Conservation (phyloP, 306 rosid species). For the Prunus mongolica region DNA sequence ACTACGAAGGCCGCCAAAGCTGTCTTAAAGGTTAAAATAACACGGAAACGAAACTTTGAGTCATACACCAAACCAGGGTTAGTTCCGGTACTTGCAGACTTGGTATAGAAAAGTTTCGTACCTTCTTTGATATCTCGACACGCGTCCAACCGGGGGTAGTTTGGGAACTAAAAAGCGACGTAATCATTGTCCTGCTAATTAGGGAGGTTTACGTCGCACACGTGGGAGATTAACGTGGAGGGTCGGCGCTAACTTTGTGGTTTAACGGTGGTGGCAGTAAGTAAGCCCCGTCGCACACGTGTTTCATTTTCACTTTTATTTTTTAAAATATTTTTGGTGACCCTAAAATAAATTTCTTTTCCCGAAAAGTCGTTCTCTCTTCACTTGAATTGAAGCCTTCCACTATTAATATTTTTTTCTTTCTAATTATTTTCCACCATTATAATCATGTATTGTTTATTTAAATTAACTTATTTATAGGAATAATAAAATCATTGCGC, state of each 20-base stretch:
- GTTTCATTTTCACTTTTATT: not conserved
- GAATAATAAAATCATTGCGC: too few relatives aligned
- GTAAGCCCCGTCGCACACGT: not conserved
- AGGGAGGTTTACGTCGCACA: not conserved
- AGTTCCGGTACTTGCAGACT: conserved; percentile 9
- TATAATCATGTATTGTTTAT: too few relatives aligned
- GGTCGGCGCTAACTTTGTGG: conserved; percentile 3
- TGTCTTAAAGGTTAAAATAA: conserved; percentile 6
- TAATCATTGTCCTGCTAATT: conserved; percentile 36
- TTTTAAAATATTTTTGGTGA: not conserved
- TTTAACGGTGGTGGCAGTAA: not conserved
- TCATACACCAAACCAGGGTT: not conserved
- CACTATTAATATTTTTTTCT: too few relatives aligned
- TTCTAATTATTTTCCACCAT: too few relatives aligned
- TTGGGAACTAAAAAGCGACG: not conserved
- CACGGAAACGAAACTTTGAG: not conserved
- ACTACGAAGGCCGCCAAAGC: conserved; percentile 46
- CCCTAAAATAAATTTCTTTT: too few relatives aligned
- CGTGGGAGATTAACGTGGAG: conserved; percentile 9
- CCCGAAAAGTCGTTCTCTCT: not conserved
- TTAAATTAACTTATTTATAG: too few relatives aligned
- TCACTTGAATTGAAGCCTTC: not conserved
- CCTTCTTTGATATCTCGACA: not conserved
- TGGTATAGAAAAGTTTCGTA: not conserved
- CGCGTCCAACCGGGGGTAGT: conserved; percentile 12